phyloP scores from a whole-genome alignment of 768 basidiomycete genomes.

The Pulveroboletus sp. region DNA sequence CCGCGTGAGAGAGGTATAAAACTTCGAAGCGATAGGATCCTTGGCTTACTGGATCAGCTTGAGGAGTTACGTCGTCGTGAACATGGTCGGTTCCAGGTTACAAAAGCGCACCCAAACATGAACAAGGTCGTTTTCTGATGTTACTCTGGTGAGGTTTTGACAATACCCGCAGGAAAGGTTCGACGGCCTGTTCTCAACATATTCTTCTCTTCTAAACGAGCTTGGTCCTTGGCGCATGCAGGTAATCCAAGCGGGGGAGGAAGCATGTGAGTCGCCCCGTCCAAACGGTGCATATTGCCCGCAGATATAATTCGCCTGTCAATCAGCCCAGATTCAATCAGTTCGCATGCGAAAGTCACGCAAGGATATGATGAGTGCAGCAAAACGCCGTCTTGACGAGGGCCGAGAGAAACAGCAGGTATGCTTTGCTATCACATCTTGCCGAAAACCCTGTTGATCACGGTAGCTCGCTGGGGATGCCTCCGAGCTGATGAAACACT shows the following conservation, averaged over 20 bases:
- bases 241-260: constrained; percentile 29
- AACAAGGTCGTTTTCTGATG: constrained; percentile 14
- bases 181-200: constrained; percentile 18
- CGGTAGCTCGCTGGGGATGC: constrained; percentile 36
- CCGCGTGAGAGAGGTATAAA: background rate
- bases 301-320: constrained; percentile 2
- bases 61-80: constrained; percentile 19
- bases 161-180: constrained; percentile 19
- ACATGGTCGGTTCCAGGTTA: constrained; percentile 1
- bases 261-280: constrained; percentile 27
- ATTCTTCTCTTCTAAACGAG: constrained; percentile 28
- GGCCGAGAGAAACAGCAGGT: constrained; percentile 38
- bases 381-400: constrained; percentile 33
- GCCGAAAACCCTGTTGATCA: background rate
- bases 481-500: constrained; percentile 37
- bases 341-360: constrained; percentile 32
- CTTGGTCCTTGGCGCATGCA: constrained; percentile 30
- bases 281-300: background rate
- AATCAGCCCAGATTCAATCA: constrained; percentile 31
- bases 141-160: constrained; percentile 3
- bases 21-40: constrained; percentile 16
- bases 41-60: constrained; percentile 18
- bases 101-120: constrained; percentile 5
- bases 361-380: constrained; percentile 29
- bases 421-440: background rate